Conservation (phyloP, 345 rosid species). For the Populus ilicifolia region DNA sequence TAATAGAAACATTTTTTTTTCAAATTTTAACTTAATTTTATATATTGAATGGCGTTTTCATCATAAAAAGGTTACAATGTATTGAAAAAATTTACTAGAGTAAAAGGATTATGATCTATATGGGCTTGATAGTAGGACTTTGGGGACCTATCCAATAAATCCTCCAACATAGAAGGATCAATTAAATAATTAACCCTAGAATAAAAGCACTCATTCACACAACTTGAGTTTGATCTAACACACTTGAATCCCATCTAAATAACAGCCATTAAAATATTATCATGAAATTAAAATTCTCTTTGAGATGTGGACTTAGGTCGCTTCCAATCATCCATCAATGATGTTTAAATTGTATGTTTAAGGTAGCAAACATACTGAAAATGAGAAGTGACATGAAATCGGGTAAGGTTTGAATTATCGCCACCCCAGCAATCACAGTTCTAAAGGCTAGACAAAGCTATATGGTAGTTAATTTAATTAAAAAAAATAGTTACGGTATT, state of each 20-base stretch:
- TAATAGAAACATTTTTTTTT: background rate
- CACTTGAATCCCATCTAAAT: background rate
- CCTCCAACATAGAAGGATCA: background rate
- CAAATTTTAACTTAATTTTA: no score
- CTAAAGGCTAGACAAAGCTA: background rate
- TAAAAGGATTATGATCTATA: background rate
- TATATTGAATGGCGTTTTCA: no score
- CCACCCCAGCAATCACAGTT: background rate
- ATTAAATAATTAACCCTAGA: background rate
- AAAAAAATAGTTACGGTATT: background rate
- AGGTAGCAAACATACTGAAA: background rate
- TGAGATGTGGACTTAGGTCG: background rate
- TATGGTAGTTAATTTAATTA: background rate
- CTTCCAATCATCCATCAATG: background rate
- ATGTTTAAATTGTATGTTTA: background rate
- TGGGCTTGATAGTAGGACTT: background rate
- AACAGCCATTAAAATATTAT: background rate
- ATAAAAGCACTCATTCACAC: background rate
- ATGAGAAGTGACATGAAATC: background rate
- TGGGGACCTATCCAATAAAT: background rate
- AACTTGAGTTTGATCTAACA: background rate
- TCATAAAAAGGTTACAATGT: background rate
- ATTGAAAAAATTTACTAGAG: no score
- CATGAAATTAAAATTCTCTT: background rate
- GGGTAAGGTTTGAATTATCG: background rate